Percentiles rank a stretch among this genome's conserved stretches.
Conservation (phyloP, 2,329 filamentous ascomycete genomes). For the Amphichorda felina region DNA sequence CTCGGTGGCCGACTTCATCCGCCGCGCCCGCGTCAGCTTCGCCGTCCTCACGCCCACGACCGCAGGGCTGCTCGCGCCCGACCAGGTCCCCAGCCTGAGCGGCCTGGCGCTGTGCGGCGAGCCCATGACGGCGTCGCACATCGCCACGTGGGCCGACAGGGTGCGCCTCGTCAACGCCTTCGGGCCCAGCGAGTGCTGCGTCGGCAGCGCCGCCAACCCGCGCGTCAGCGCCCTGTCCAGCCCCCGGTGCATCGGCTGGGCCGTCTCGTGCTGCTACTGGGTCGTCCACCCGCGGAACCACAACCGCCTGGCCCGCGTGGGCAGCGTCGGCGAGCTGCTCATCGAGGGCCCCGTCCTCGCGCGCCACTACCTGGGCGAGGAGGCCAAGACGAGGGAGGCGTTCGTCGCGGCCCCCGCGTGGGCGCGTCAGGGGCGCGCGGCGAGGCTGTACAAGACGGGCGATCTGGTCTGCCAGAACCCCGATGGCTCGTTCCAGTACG, state of each 20-base stretch:
- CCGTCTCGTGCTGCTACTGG: background rate
- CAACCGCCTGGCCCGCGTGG: constrained; percentile 21
- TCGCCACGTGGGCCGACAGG: constrained; percentile 8
- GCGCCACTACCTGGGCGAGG: constrained; percentile 18
- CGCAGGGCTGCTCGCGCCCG: constrained; percentile 3
- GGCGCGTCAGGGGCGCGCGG: background rate
- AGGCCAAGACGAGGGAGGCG: constrained; percentile 31
- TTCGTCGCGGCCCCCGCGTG: background rate
- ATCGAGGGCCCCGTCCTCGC: constrained; percentile 9
- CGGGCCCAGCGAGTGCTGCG: constrained; percentile 13
- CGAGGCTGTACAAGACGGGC: background rate
- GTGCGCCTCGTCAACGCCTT: constrained; percentile 25
- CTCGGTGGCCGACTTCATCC: constrained; percentile 6
- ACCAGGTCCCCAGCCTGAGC: constrained; percentile 5
- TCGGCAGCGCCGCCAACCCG: too few relatives aligned
- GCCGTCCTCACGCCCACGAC: constrained; percentile 6
- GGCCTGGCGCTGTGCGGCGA: constrained; percentile 10
- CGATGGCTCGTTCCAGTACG: constrained; percentile 14
- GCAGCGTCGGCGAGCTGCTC: constrained; percentile 12
- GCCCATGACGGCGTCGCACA: constrained; percentile 18
- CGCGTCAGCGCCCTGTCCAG: too few relatives aligned
- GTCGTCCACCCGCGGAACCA: constrained; percentile 17
- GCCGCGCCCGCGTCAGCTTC: constrained; percentile 6
- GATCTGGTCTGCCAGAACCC: background rate
- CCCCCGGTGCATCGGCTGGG: too few relatives aligned